Evolutionary conservation across 306 rosid species (phyloP).

Genomic region (Quercus bicolor): DNA sequence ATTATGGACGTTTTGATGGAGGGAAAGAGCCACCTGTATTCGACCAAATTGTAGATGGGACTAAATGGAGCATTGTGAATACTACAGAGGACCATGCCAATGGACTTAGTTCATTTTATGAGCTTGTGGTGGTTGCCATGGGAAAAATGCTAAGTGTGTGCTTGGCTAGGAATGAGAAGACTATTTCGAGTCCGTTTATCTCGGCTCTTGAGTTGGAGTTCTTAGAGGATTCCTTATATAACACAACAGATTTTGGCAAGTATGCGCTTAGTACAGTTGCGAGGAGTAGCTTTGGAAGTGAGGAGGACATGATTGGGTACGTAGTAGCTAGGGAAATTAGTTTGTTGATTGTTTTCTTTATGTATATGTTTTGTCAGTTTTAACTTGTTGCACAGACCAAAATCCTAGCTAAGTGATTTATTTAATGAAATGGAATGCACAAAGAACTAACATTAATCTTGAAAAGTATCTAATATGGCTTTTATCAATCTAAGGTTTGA

Average conservation of each 20-base stretch:
- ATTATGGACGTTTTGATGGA: slow-evolving; percentile 78
- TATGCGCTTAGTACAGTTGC: slow-evolving; percentile 65
- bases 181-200: slow-evolving; percentile 70
- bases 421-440: neutral
- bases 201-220: slow-evolving; percentile 72
- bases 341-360: neutral
- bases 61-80: slow-evolving; percentile 62
- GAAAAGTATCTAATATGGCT: neutral
- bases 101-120: slow-evolving; percentile 74
- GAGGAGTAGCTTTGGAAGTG: slow-evolving; percentile 51
- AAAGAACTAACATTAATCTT: neutral
- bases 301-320: slow-evolving; percentile 51
- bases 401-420: too few species aligned
- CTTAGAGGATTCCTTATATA: slow-evolving; percentile 60
- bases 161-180: slow-evolving; percentile 59
- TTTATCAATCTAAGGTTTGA: neutral
- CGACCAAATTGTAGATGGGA: slow-evolving; percentile 83
- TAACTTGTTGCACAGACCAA: neutral
- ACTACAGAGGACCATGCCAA: slow-evolving; percentile 67
- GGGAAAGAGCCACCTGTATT: slow-evolving; percentile 74
- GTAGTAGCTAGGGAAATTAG: neutral
- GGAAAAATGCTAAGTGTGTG: slow-evolving; percentile 64
- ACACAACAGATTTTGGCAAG: slow-evolving; percentile 60
- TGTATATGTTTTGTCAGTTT: neutral
- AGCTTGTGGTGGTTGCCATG: slow-evolving; percentile 43